phyloP scores from a whole-genome alignment of 176 grass and related monocot genomes.

The Thinopyrum elongatum region DNA sequence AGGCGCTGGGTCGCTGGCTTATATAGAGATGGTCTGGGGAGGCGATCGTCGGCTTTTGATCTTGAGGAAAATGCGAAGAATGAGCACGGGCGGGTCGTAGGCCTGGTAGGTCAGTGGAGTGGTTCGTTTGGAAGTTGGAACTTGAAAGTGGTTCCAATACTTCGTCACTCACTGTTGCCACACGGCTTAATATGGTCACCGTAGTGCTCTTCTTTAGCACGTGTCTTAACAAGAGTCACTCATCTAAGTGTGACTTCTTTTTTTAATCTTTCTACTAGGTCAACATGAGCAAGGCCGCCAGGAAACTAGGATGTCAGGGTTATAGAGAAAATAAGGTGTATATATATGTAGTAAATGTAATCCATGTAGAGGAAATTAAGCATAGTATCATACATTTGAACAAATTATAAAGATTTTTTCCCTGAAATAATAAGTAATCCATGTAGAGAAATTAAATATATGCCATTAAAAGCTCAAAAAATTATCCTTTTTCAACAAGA shows the following conservation, averaged over 20 bases:
- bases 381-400: too few species aligned
- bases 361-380: too few species aligned
- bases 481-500: too few species aligned
- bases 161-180: background rate
- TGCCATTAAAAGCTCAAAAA: too few species aligned
- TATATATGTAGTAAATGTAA: background rate
- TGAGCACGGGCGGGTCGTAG: background rate
- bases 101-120: background rate
- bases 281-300: background rate
- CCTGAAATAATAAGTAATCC: too few species aligned
- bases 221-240: background rate
- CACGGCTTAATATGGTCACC: background rate
- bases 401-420: too few species aligned
- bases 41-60: conserved; percentile 18
- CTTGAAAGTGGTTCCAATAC: background rate
- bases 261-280: background rate
- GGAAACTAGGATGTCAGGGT: background rate
- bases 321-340: background rate
- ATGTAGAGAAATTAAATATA: too few species aligned
- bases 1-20: conserved; percentile 9
- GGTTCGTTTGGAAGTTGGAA: conserved; percentile 13
- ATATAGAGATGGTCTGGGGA: conserved; percentile 23
- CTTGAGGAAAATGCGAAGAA: background rate
- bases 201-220: conserved; percentile 24
- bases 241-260: background rate